Base-by-base conservation (phyloP, 495 filamentous ascomycete species). In the Penicillium cinerascens region DNA sequence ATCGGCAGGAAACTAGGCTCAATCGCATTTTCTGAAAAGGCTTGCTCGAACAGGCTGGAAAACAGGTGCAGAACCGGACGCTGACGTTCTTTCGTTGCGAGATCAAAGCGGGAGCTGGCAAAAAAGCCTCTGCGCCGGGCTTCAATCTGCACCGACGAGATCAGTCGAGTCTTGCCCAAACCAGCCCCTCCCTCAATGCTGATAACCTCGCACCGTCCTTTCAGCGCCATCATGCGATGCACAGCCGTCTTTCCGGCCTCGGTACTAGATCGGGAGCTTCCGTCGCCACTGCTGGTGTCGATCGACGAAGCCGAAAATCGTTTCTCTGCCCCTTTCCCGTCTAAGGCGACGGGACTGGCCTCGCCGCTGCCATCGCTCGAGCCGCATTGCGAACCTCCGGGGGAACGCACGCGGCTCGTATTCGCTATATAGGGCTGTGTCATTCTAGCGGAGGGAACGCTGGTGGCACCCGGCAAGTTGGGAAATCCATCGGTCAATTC, bases 1-100 rank as follows among this genome's bases (percentile, higher is more conserved):
- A 77, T 70, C 51, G 82, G 79, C 55, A 90, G 87, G 56, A 89
- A 88, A 6, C 81, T 73, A 0, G 83, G 88, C 4, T 84, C 78
- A 4, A 85, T 82, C 56, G 88, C 82, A 51, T 80, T 83, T 61
- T 91, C 87, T 0, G 86, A 87, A 71, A 87, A 89, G 7, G 89
- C 86, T 59, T 91, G 87, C 44, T 85, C 81, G 60, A 91, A 90
- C 1, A 90, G 67, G 16, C 54, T 81, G 80, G 10, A 90, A 67
- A 17, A 89, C 70, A 4, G 85, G 84, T 8, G 85, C 84, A 67
- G 87, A 89, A 15, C 7, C 26, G 26, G 26, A 29, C 26, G 26
- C 26, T 8, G 7, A 29, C 87, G 84, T 0, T 81, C 83, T 54
- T 77, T 81, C 65, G 79, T 78, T 4, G 82, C 78, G 10, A 79